These are phyloP conservation scores for Cercophora newfieldiana DNA, from an alignment of 495 filamentous ascomycete genomes.

Conservation along the genomic window DNA sequence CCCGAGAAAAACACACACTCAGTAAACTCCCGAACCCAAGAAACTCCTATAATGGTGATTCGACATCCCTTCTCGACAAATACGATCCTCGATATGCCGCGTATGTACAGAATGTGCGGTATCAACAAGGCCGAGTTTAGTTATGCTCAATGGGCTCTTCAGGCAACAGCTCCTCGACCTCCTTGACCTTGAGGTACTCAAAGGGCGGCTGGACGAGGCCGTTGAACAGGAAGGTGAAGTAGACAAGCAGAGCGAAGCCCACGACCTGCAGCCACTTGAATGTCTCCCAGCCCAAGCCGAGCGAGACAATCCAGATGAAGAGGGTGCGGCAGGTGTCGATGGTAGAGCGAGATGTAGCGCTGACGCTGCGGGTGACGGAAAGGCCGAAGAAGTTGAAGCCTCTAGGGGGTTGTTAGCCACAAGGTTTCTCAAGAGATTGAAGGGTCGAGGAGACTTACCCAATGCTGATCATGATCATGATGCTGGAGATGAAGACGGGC, in stretches of 20 bases:
- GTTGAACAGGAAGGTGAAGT: slow-evolving; percentile 97
- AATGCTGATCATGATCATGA: slow-evolving; percentile 96
- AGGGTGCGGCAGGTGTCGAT: slow-evolving; percentile 97
- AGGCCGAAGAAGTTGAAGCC: slow-evolving; percentile 99
- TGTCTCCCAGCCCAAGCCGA: slow-evolving; percentile 91
- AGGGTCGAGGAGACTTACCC: slow-evolving; percentile 59
- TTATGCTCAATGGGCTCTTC: slow-evolving; percentile 84
- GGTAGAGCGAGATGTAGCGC: slow-evolving; percentile 87
- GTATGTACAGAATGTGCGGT: background rate
- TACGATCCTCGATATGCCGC: background rate
- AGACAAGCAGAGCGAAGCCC: slow-evolving; percentile 87
- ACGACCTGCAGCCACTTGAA: slow-evolving; percentile 97
- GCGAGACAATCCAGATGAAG: slow-evolving; percentile 96
- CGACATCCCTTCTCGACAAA: background rate
- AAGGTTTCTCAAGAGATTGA: background rate
- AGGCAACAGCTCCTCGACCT: slow-evolving; percentile 71
- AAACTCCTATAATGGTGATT: background rate
- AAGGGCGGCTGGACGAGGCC: slow-evolving; percentile 83
- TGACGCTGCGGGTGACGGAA: slow-evolving; percentile 82
- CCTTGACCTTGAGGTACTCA: slow-evolving; percentile 49
- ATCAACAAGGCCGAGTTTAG: slow-evolving; percentile 20
- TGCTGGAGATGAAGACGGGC: slow-evolving; percentile 68
- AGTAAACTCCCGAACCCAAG: background rate
- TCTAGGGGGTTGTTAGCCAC: slow-evolving; percentile 40
- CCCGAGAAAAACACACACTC: too few species aligned